These are phyloP conservation scores for Nicotiana attenuata DNA, from an alignment of 257 asterid genomes.

Conservation along the genomic window DNA sequence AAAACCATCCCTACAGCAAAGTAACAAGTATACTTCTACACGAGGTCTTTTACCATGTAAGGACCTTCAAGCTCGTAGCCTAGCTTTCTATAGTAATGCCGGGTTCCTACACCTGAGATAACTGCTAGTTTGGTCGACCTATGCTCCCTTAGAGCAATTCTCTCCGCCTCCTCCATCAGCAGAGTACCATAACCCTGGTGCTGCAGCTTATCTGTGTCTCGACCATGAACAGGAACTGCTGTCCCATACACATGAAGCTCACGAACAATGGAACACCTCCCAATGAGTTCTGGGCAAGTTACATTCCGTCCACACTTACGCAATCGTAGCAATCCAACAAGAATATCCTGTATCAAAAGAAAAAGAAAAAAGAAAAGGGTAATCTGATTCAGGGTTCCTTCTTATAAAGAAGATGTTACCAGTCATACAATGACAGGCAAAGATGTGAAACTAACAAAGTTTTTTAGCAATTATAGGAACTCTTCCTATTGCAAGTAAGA, in stretches of 20 bases:
- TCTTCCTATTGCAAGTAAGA: neutral
- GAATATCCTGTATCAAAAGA: constrained; percentile 67
- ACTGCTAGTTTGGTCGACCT: constrained; percentile 86
- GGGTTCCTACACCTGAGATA: constrained; percentile 94
- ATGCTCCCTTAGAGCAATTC: constrained; percentile 74
- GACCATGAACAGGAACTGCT: constrained; percentile 96
- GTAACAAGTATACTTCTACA: neutral
- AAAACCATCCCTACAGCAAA: neutral
- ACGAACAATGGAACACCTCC: constrained; percentile 90
- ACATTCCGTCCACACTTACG: constrained; percentile 78
- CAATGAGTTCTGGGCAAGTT: constrained; percentile 80
- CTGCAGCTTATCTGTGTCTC: constrained; percentile 89
- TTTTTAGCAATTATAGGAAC: neutral
- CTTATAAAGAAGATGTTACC: neutral
- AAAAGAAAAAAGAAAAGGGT: neutral
- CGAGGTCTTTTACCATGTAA: constrained; percentile 84
- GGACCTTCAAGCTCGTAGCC: constrained; percentile 99
- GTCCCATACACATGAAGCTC: constrained; percentile 97
- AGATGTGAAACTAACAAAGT: neutral
- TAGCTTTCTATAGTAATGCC: constrained; percentile 91
- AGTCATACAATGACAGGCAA: neutral
- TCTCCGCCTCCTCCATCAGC: constrained; percentile 93
- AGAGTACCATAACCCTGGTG: constrained; percentile 97
- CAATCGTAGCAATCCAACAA: constrained; percentile 82
- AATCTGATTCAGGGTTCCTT: neutral